Evolutionary conservation across 2,329 filamentous ascomycete species (phyloP).

Genomic region (Metarhizium humberi): DNA sequence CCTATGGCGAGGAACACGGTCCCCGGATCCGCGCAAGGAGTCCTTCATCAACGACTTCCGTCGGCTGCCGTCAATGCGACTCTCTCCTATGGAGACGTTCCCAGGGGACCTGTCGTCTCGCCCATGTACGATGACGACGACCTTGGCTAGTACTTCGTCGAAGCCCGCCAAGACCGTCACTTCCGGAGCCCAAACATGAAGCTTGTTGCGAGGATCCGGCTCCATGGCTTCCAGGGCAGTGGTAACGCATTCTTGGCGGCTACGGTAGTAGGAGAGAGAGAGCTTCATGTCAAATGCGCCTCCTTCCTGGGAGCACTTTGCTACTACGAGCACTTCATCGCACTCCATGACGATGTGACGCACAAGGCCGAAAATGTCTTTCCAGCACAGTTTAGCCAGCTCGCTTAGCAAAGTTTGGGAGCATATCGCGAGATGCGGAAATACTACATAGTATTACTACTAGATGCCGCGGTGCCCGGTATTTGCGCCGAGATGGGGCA

Average conservation of each 20-base stretch:
- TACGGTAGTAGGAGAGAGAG: background rate
- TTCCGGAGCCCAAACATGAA: background rate
- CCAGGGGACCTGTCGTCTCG: background rate
- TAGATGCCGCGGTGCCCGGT: background rate
- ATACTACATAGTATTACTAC: background rate
- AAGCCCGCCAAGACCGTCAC: background rate
- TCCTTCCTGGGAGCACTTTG: background rate
- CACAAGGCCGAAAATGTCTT: background rate
- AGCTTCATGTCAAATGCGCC: background rate
- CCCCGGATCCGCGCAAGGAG: background rate
- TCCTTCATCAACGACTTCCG: background rate
- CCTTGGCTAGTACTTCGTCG: background rate
- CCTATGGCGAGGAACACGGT: background rate
- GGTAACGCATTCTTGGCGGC: background rate
- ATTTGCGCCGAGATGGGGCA: background rate
- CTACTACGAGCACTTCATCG: background rate
- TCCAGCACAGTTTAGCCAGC: background rate
- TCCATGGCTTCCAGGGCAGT: background rate
- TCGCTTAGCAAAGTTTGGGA: background rate
- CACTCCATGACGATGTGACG: background rate
- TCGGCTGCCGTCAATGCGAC: background rate
- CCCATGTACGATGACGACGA: background rate
- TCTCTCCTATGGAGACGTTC: background rate
- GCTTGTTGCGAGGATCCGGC: background rate
- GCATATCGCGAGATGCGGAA: background rate